Evolutionary conservation across 2,329 filamentous ascomycete genomes (phyloP), one percentile per base, ranked within the genome.

Genomic region (Paraphoma sp.): DNA sequence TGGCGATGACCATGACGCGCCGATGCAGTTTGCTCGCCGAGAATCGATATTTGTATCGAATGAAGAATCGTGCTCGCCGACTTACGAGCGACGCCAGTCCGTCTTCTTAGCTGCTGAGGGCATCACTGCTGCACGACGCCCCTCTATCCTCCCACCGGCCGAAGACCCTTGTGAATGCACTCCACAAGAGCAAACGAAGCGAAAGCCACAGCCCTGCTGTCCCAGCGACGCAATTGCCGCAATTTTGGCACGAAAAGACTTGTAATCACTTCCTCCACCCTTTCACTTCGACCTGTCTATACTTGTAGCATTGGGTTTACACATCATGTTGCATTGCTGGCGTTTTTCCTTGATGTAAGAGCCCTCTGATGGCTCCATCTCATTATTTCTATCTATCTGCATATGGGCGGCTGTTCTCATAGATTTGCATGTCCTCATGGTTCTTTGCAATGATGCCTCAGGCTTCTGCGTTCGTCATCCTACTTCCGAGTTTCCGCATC

Each of bases 141-240:
- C 48, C n/a, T 67, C 67, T 5, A 55, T 59, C 45, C 64, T 60
- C 36, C 51, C 48, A 2, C 42, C 65, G n/a, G 54, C 58, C 8
- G 65, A 67, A 17, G 52, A 59, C 33, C 44, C 52, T 28, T 65
- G 63, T 45, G 58, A 54, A 18, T 63, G 60, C 36, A 51, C 62
- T 14, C 57, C 63, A 16, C n/a, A 45, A 14, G 57, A 60, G 17
- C 46, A 52, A 10, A 57, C 62, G 3, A 63, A 62, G 49, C 62
- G 60, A 17, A 69, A 67, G 44, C 48, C 58, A 4, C 54, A 67
- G 18, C 59, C 56, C 4, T 62, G 57, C 40, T 64, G 65, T 42
- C 67, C 65, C n/a, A 68, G 67, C 53, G 67, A 69, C 14, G 67
- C 66, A 36, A 68, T 69, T 30, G 65, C 65, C 42, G 65, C 66